Base-by-base conservation (phyloP, 106 monocot species). In the Narthecium ossifragum region DNA sequence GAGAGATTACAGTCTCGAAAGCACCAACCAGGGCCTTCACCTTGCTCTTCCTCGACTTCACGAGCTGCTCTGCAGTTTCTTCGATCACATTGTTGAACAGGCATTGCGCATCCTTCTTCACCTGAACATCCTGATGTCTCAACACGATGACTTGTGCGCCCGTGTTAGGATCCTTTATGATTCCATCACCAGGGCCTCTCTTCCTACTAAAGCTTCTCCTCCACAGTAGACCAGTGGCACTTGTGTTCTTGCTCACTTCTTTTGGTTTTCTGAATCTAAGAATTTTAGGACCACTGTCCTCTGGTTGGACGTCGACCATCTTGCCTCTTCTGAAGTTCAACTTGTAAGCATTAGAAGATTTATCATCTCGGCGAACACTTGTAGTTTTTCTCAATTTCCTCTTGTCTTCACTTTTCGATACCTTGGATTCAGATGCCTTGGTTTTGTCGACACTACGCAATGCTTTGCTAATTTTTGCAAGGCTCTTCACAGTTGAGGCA, bases 21-120 rank as follows among this genome's bases (percentile, higher is more conserved):
- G 94, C 94, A 6, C 94, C 86, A n/a, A 96, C 94, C 70, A 96
- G 67, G 25, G 94, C 94, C 59, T 90, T 84, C 57, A 96, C 94
- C 73, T 84, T 96, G 75, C 89, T 86, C 73, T 83, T 94, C 75
- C 83, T 80, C 2, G 69, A 63, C 68, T 90, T 74, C 2, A 68
- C 89, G 67, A 94, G 90, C 73, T 86, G 89, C 46, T 64, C 90
- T 24, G 94, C 90, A 17, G 89, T 94, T 65, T 80, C 80, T 73
- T 94, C 90, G 18, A 96, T 96, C 56, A 90, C 83, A 69, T 78
- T 66, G 66, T 96, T 96, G 46, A 81, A 81, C 62, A 87, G 69
- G 14, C 68, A 65, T 62, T 73, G 67, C 18, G 26, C n/a, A 25
- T 78, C 83, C 71, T 80, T 90, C 75, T 75, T 90, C 59, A 68